Percentiles rank a stretch among this genome's conserved stretches.
Conservation (phyloP, 2,329 filamentous ascomycete genomes). For the Lomentospora prolificans region DNA sequence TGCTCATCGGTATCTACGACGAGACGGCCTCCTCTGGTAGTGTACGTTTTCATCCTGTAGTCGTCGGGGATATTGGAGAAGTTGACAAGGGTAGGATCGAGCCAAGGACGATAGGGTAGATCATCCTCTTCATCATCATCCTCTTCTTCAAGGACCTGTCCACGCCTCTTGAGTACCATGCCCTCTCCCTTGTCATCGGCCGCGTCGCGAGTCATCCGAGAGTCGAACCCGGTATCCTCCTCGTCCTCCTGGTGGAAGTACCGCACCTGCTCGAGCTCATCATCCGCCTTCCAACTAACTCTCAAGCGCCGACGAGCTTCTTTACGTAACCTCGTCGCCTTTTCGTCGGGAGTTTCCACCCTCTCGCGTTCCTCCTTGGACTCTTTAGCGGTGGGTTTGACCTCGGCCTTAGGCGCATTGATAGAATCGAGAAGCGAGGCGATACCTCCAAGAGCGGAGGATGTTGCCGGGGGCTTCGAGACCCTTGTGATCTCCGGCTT, state of each 20-base stretch:
- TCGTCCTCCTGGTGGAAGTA: constrained; percentile 63
- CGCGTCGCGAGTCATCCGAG: constrained; percentile 61
- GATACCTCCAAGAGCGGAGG: constrained; percentile 36
- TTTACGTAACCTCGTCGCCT: constrained; percentile 58
- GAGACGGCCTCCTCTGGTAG: constrained; percentile 43
- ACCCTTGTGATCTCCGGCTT: constrained; percentile 21
- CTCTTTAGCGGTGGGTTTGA: constrained; percentile 36
- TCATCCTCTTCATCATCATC: constrained; percentile 52
- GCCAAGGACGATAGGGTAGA: constrained; percentile 41
- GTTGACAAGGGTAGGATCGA: constrained; percentile 35
- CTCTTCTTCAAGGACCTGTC: constrained; percentile 38
- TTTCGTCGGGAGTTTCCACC: constrained; percentile 59
- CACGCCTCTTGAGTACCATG: constrained; percentile 53
- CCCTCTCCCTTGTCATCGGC: constrained; percentile 65
- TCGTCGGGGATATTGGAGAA: constrained; percentile 37
- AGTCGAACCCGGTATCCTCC: constrained; percentile 58
- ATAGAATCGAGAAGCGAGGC: constrained; percentile 44
- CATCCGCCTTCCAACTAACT: constrained; percentile 61
- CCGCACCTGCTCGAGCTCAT: constrained; percentile 55
- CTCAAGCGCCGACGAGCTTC: constrained; percentile 60
- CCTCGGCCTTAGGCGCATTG: constrained; percentile 30
- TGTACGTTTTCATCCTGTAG: constrained; percentile 36
- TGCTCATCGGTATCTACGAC: constrained; percentile 45
- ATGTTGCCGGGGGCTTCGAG: constrained; percentile 18
- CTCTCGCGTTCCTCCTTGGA: constrained; percentile 35